phyloP scores from a whole-genome alignment of 129 eudicot species.

The Centrapalus pauciflorus region DNA sequence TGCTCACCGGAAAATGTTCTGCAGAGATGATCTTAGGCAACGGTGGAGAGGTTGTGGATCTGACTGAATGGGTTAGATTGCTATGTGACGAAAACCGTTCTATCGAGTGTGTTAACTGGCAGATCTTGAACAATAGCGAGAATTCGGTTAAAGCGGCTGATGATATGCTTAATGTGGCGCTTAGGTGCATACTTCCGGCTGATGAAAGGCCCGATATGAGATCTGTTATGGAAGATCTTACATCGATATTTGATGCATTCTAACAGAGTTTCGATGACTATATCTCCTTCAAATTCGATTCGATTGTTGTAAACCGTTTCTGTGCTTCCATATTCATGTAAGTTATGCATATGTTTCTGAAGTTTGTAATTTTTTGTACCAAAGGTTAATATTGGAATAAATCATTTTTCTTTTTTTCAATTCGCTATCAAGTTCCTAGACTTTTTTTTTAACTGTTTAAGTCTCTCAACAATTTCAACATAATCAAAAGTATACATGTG shows the following conservation, averaged over 20 bases:
- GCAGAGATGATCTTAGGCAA: conserved; percentile 52
- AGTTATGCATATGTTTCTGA: conserved; percentile 10
- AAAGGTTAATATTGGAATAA: too few species aligned
- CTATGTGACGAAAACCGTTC: conserved; percentile 48
- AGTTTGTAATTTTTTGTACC: conserved; percentile 6
- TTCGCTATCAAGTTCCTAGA: too few species aligned
- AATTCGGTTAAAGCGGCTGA: conserved; percentile 32
- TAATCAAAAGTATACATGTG: too few species aligned
- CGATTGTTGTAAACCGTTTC: conserved; percentile 18
- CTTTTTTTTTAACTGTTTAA: too few species aligned
- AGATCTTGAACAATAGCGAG: conserved; percentile 19
- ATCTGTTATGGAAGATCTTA: conserved; percentile 48
- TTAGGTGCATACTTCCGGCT: conserved; percentile 74
- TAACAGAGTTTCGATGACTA: neutral
- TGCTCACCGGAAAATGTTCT: conserved; percentile 62
- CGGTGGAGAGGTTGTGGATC: conserved; percentile 51
- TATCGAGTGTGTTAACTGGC: conserved; percentile 42
- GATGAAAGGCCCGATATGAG: conserved; percentile 78
- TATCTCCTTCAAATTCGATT: neutral
- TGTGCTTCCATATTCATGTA: conserved; percentile 10
- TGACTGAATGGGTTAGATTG: conserved; percentile 74
- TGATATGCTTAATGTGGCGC: conserved; percentile 55
- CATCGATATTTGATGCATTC: conserved; percentile 18
- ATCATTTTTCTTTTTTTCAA: too few species aligned
- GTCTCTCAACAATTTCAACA: too few species aligned